Conservation (phyloP, 352 stramenopile genomes). For the Globisporangium viniferum region DNA sequence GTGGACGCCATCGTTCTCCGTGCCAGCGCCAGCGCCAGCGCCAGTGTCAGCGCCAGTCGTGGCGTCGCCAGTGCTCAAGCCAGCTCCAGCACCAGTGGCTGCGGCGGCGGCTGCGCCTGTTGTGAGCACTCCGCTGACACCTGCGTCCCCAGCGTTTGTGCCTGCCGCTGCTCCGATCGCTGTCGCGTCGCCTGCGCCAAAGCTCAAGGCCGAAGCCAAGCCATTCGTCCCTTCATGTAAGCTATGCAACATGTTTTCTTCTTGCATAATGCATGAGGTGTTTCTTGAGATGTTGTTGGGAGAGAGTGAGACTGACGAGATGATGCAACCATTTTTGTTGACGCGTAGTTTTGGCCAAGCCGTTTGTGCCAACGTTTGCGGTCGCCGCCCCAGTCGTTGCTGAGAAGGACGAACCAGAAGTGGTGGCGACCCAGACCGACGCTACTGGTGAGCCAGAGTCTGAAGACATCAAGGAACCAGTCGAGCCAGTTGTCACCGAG, state of each 20-base stretch:
- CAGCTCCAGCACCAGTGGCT: constrained; percentile 10
- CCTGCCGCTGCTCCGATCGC: constrained; percentile 13
- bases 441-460: constrained; percentile 11
- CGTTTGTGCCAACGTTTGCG: constrained; percentile 14
- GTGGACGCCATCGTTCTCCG: constrained; percentile 37
- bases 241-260: not conserved
- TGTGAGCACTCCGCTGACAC: constrained; percentile 8
- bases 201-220: constrained; percentile 24
- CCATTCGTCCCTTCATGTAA: constrained; percentile 20
- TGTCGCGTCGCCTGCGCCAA: constrained; percentile 22
- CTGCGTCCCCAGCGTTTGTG: constrained; percentile 32
- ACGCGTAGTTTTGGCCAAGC: constrained; percentile 14
- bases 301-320: not conserved
- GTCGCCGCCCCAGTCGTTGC: not conserved
- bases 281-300: not conserved
- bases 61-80: constrained; percentile 34
- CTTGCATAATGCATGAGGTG: not conserved
- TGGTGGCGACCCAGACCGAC: not conserved
- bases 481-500: constrained; percentile 3
- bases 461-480: constrained; percentile 20
- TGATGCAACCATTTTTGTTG: not conserved
- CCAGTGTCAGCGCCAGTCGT: not conserved
- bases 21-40: constrained; percentile 2
- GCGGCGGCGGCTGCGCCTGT: not conserved
- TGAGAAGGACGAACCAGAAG: constrained; percentile 3